Percentiles rank a stretch among this genome's conserved stretches.
phyloP scores from a whole-genome alignment of 768 basidiomycete species.

The Vararia minispora region DNA sequence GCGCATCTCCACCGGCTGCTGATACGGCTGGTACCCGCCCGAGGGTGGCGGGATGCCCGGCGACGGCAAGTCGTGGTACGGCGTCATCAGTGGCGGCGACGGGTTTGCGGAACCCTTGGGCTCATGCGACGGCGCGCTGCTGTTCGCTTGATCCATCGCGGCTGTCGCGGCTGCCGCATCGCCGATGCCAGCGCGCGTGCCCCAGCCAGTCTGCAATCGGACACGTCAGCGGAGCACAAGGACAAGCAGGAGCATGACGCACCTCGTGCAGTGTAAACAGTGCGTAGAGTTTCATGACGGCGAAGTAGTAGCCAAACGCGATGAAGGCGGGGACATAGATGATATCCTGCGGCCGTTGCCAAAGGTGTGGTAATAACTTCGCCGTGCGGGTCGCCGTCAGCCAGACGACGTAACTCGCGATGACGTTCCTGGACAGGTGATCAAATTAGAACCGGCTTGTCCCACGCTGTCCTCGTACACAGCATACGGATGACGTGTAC shows the following conservation, averaged over 20 bases:
- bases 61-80: constrained; percentile 12
- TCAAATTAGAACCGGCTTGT: not conserved
- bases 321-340: constrained; percentile 57
- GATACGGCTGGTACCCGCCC: constrained; percentile 4
- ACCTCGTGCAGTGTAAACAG: constrained; percentile 85
- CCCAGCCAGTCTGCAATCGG: constrained; percentile 70
- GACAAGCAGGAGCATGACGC: constrained; percentile 11
- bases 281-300: constrained; percentile 91
- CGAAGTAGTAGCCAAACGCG: constrained; percentile 88
- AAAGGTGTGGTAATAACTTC: constrained; percentile 59
- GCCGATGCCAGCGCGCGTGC: constrained; percentile 89
- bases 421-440: constrained; percentile 43
- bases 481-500: constrained; percentile 16
- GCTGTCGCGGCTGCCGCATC: constrained; percentile 70
- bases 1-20: constrained; percentile 22
- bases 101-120: constrained; percentile 1
- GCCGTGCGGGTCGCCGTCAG: constrained; percentile 58
- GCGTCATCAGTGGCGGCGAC: constrained; percentile 3
- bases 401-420: constrained; percentile 60
- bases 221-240: not conserved
- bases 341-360: constrained; percentile 45
- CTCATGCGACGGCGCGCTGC: constrained; percentile 20
- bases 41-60: constrained; percentile 15
- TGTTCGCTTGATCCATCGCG: constrained; percentile 37
- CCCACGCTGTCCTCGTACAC: not conserved